Conservation (phyloP, 371 early-diverging fungal species). For the Amoeboaphelidium protococcarum region DNA sequence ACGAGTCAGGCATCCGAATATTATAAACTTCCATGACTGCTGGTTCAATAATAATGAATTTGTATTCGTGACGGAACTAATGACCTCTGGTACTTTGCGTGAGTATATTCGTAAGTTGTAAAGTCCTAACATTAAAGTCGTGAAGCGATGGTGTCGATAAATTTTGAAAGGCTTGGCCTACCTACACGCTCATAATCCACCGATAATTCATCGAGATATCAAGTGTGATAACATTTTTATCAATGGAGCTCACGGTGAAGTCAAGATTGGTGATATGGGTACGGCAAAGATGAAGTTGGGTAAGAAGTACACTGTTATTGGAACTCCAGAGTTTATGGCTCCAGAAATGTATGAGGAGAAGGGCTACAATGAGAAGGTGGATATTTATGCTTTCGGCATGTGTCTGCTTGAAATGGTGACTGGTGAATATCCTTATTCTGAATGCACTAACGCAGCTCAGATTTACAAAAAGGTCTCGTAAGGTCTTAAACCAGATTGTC, state of each 20-base stretch:
- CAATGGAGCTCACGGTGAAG: slow-evolving; percentile 57
- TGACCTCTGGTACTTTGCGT: slow-evolving; percentile 12
- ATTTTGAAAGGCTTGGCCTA: slow-evolving; percentile 11
- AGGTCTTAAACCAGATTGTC: slow-evolving; percentile 54
- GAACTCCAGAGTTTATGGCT: slow-evolving; percentile 32
- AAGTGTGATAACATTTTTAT: neutral
- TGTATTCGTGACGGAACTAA: slow-evolving; percentile 27
- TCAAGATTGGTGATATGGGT: slow-evolving; percentile 82
- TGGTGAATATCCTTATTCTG: no score
- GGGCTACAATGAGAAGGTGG: slow-evolving; percentile 10
- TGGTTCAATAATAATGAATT: slow-evolving; percentile 41
- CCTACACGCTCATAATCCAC: slow-evolving; percentile 7
- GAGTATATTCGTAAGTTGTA: slow-evolving; percentile 16
- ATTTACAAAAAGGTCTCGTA: slow-evolving; percentile 11
- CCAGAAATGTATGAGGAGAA: slow-evolving; percentile 14
- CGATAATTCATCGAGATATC: slow-evolving; percentile 12
- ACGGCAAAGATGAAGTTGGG: slow-evolving; percentile 49
- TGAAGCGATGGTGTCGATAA: slow-evolving; percentile 7
- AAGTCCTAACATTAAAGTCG: slow-evolving; percentile 11
- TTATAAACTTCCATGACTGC: slow-evolving; percentile 10
- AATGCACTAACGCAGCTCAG: slow-evolving; percentile 7
- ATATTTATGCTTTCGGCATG: slow-evolving; percentile 15
- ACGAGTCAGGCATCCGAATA: slow-evolving; percentile 11
- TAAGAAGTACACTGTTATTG: slow-evolving; percentile 60
- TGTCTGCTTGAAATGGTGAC: slow-evolving; percentile 10